A percentile compares a stretch with the other conserved stretches of the same genome.
These are phyloP conservation scores for Hygrocybe coccinea DNA, from an alignment of 768 basidiomycete species.

Conservation along the genomic window DNA sequence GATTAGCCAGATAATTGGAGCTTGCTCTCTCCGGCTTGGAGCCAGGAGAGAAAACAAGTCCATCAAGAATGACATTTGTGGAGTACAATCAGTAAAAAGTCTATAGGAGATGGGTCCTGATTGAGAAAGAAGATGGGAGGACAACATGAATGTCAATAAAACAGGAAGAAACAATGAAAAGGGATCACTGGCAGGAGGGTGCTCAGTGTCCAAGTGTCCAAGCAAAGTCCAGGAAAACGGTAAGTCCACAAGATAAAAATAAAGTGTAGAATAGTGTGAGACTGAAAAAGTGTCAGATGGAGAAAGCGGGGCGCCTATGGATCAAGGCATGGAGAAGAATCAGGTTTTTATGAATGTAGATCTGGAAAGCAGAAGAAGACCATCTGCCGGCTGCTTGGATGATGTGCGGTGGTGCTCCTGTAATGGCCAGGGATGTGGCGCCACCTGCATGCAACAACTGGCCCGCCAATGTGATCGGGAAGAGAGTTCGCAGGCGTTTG, in stretches of 20 bases:
- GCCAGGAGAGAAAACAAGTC: too few relatives aligned
- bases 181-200: not conserved
- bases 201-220: not conserved
- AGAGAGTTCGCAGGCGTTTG: constrained; percentile 19
- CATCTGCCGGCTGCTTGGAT: constrained; percentile 31
- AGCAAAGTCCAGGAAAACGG: too few relatives aligned
- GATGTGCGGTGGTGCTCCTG: constrained; percentile 22
- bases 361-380: constrained; percentile 32
- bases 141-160: not conserved
- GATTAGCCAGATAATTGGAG: too few relatives aligned
- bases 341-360: constrained; percentile 40
- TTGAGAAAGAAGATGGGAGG: not conserved
- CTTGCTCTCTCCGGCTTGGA: too few relatives aligned
- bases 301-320: not conserved
- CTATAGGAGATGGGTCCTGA: too few relatives aligned
- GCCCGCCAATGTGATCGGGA: constrained; percentile 23
- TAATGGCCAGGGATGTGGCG: constrained; percentile 35
- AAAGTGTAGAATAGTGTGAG: too few relatives aligned
- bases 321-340: not conserved
- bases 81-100: too few relatives aligned
- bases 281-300: too few relatives aligned
- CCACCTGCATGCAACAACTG: constrained; percentile 40
- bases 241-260: too few relatives aligned
- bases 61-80: too few relatives aligned
- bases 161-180: not conserved